phyloP scores from a whole-genome alignment of 2,329 filamentous ascomycete species.

The Trichoderma breve region DNA sequence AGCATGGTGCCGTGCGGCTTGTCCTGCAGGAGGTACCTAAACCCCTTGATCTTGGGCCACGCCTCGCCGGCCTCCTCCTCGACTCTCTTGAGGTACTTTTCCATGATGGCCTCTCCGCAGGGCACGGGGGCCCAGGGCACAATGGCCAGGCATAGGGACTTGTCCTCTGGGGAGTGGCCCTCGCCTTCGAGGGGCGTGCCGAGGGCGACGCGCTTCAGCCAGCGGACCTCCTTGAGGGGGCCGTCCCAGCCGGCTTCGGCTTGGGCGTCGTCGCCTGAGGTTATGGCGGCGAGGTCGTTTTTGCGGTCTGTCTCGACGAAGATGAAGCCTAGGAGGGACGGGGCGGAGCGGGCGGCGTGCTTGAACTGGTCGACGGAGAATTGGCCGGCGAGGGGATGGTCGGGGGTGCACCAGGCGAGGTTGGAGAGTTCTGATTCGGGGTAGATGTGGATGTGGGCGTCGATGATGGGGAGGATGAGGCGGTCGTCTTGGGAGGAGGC shows the following conservation, averaged over 20 bases:
- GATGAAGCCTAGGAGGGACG: constrained; percentile 65
- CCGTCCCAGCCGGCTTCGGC: constrained; percentile 58
- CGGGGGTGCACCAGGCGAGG: constrained; percentile 67
- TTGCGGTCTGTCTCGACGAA: constrained; percentile 81
- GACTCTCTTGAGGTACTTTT: constrained; percentile 62
- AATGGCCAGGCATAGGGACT: constrained; percentile 62
- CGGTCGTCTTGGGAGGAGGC: constrained; percentile 38
- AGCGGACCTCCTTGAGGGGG: constrained; percentile 70
- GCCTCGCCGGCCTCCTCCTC: constrained; percentile 60
- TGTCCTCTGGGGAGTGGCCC: constrained; percentile 49
- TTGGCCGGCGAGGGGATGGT: constrained; percentile 59
- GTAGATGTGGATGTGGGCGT: constrained; percentile 90
- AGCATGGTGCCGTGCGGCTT: constrained; percentile 67
- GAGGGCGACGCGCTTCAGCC: constrained; percentile 63
- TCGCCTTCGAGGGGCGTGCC: constrained; percentile 57
- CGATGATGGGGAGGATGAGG: constrained; percentile 64
- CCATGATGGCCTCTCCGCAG: constrained; percentile 57
- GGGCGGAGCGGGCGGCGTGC: constrained; percentile 41
- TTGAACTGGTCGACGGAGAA: constrained; percentile 65
- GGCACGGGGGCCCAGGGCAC: constrained; percentile 86
- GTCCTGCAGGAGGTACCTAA: constrained; percentile 80
- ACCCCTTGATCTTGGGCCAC: constrained; percentile 71
- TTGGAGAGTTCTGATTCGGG: constrained; percentile 63
- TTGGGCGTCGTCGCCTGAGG: constrained; percentile 36
- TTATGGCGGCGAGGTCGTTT: constrained; percentile 52